Percentiles rank a stretch among this genome's conserved stretches.
Conservation (phyloP, 2,329 filamentous ascomycete species). For the Xylariomycetidae sp. region DNA sequence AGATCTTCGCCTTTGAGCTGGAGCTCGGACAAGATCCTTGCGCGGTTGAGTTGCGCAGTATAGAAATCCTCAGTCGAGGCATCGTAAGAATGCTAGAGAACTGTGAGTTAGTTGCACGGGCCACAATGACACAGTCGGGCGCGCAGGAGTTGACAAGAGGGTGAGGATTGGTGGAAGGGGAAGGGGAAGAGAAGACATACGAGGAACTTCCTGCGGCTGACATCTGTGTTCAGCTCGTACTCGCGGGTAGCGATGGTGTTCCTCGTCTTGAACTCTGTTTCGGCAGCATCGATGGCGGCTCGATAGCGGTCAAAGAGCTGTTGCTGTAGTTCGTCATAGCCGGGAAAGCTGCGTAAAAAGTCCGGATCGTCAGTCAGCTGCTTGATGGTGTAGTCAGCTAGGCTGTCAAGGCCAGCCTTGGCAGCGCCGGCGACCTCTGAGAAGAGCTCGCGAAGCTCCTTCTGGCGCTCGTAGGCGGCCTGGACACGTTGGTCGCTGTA, state of each 20-base stretch:
- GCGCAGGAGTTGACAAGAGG: slow-evolving; percentile 5
- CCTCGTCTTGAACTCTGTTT: slow-evolving; percentile 28
- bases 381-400: slow-evolving; percentile 55
- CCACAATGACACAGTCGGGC: slow-evolving; percentile 3
- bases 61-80: slow-evolving; percentile 22
- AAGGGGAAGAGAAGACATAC: slow-evolving; percentile 27
- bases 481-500: slow-evolving; percentile 49
- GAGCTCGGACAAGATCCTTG: slow-evolving; percentile 20
- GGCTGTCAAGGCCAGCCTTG: slow-evolving; percentile 59
- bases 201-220: slow-evolving; percentile 33
- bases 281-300: slow-evolving; percentile 18
- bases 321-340: slow-evolving; percentile 45
- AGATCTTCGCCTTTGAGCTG: slow-evolving; percentile 17
- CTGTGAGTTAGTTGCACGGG: slow-evolving; percentile 13
- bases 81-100: slow-evolving; percentile 21
- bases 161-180: slow-evolving; percentile 4
- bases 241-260: slow-evolving; percentile 26
- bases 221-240: slow-evolving; percentile 28
- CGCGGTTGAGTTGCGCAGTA: slow-evolving; percentile 22
- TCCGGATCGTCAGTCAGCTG: slow-evolving; percentile 49
- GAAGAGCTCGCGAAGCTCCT: slow-evolving; percentile 60
- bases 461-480: slow-evolving; percentile 56
- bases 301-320: slow-evolving; percentile 43
- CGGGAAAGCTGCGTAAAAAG: slow-evolving; percentile 45
- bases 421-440: slow-evolving; percentile 56